Base-by-base conservation (phyloP, 306 rosid genomes). In the Lathyrus oleraceus region DNA sequence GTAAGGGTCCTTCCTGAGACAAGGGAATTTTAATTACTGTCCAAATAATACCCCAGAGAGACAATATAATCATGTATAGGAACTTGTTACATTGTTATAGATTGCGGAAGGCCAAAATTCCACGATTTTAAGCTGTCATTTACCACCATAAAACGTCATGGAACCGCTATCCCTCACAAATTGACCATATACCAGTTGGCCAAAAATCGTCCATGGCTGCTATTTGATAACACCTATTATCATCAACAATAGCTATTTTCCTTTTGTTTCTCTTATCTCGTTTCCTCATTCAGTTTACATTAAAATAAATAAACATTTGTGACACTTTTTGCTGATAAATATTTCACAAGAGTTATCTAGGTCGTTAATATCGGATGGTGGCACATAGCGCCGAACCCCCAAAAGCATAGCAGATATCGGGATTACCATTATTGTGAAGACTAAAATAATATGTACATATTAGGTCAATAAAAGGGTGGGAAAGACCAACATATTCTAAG, bases 1-100 rank as follows among this genome's bases (percentile, higher is more conserved):
- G 32, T 61, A 67, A 17, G 96, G 89, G 73, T 94, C 92, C 89
- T 84, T 88, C 85, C 98, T 94, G 89, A 67, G 76, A 80, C 62
- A 75, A 66, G 80, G 59, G 71, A 42, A 67, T 65, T 30, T 13
- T 38, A 44, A 70, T 69, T 53, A 76, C 40, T 49, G 60, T 61
- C 11, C 12, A 20, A 73, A 61, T 28, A 78, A 28, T 57, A 60
- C 32, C 32, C 57, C 38, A 42, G 27, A 65, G 60, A 45, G 45
- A 63, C 17, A 72, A 11, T 39, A 42, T 32, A 36, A 47, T 58
- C 4, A 73, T 25, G 58, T 25, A 52, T 15, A 30, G 8, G 30
- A 42, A 20, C 39, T 13, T 13, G 11, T 57, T 13, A 57, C 20
- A 27, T 57, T 27, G 62, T 27, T 14, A 56, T 25, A 9, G 4